These are phyloP conservation scores for Geosiphon pyriformis DNA, from an alignment of 192 early-diverging fungal species.

Conservation along the genomic window DNA sequence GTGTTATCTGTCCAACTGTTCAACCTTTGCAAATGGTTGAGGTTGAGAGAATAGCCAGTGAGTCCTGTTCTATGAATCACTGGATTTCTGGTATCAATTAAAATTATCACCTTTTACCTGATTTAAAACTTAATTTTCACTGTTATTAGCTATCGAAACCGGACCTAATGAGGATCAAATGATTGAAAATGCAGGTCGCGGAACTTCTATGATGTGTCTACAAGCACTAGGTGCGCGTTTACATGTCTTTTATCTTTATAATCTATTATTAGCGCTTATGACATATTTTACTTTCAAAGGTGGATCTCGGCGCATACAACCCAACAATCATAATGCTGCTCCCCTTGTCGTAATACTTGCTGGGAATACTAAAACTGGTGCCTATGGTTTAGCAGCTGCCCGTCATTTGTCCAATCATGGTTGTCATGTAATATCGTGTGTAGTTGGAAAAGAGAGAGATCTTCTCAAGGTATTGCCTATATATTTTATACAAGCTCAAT, in stretches of 20 bases:
- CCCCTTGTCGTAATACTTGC: slow-evolving; percentile 67
- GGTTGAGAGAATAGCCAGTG: slow-evolving; percentile 51
- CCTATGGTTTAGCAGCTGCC: slow-evolving; percentile 65
- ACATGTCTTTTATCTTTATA: not conserved
- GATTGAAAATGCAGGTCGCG: slow-evolving; percentile 76
- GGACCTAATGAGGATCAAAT: slow-evolving; percentile 66
- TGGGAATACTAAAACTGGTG: slow-evolving; percentile 70
- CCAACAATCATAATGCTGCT: slow-evolving; percentile 68
- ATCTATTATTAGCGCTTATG: not conserved
- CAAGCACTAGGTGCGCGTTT: slow-evolving; percentile 53
- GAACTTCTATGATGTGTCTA: slow-evolving; percentile 64
- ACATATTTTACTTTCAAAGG: slow-evolving; percentile 34
- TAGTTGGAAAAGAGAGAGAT: slow-evolving; percentile 38
- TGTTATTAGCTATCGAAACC: slow-evolving; percentile 43
- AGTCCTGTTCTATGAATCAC: not conserved
- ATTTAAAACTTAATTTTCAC: not conserved
- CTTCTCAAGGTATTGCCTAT: slow-evolving; percentile 37
- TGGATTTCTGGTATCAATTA: not conserved
- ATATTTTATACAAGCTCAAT: not conserved
- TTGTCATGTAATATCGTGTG: slow-evolving; percentile 54
- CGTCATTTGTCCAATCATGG: slow-evolving; percentile 78
- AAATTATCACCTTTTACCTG: not conserved
- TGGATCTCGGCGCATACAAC: slow-evolving; percentile 67
- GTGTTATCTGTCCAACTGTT: slow-evolving; percentile 53
- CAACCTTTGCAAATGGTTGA: slow-evolving; percentile 60